Evolutionary conservation across 768 basidiomycete genomes (phyloP).

Genomic region (Calocybe cyanea): DNA sequence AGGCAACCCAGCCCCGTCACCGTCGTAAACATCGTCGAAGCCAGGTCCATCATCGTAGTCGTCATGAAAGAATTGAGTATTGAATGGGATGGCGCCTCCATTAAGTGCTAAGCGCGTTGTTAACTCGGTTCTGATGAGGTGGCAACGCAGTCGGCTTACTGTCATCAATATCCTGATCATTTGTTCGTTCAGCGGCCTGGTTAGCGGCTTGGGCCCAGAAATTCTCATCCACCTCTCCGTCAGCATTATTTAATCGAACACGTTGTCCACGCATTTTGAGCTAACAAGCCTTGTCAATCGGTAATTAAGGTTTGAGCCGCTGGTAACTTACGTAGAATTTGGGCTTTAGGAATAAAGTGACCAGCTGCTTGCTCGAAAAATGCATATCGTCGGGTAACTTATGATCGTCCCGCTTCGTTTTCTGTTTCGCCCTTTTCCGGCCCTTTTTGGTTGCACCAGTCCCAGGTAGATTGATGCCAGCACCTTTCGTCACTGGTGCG

Average conservation of each 20-base stretch:
- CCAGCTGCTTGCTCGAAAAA: slow-evolving; percentile 85
- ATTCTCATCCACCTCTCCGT: slow-evolving; percentile 91
- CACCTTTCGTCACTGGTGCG: slow-evolving; percentile 67
- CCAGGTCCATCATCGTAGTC: slow-evolving; percentile 79
- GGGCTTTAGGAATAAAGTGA: slow-evolving; percentile 93
- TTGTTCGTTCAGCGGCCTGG: slow-evolving; percentile 57
- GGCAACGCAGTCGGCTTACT: slow-evolving; percentile 36
- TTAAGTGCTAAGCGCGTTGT: slow-evolving; percentile 15
- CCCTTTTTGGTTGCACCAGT: slow-evolving; percentile 42
- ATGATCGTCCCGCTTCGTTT: slow-evolving; percentile 71
- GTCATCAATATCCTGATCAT: slow-evolving; percentile 54
- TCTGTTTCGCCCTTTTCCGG: slow-evolving; percentile 46
- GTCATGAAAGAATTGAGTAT: slow-evolving; percentile 96
- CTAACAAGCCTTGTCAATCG: slow-evolving; percentile 36
- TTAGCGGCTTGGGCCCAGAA: slow-evolving; percentile 97
- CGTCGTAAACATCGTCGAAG: slow-evolving; percentile 59
- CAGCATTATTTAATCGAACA: slow-evolving; percentile 52
- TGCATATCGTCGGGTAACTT: slow-evolving; percentile 96
- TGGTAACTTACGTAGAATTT: slow-evolving; percentile 76
- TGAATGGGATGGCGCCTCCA: slow-evolving; percentile 73
- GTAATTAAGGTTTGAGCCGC: background rate
- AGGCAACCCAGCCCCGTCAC: slow-evolving; percentile 34
- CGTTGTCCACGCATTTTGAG: slow-evolving; percentile 84
- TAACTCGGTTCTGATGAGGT: background rate
- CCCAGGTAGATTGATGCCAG: slow-evolving; percentile 64